phyloP scores from a whole-genome alignment of 148 eudicot genomes.

The Hydrangea macrophylla region DNA sequence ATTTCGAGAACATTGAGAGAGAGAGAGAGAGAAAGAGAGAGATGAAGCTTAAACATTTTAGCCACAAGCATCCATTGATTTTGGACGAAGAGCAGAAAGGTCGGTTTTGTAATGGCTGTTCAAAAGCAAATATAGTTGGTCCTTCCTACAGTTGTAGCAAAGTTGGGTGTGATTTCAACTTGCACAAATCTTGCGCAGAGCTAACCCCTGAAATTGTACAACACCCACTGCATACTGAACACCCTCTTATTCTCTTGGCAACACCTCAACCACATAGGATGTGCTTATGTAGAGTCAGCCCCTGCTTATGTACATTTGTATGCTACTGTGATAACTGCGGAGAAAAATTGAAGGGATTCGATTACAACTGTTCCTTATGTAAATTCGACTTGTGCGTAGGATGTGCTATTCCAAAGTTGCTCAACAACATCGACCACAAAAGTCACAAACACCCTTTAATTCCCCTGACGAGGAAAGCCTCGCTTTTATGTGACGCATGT shows the following conservation, averaged over 20 bases:
- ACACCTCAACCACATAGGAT: neutral
- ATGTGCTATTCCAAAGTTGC: no score
- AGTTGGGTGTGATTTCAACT: neutral
- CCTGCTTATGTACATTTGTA: neutral
- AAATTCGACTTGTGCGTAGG: neutral
- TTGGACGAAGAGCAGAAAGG: no score
- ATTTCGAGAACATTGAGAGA: no score
- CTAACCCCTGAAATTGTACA: neutral
- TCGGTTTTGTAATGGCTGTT: no score
- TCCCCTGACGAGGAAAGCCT: neutral
- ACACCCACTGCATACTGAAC: neutral
- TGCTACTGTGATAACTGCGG: no score
- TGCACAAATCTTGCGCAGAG: neutral
- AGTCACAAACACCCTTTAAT: neutral
- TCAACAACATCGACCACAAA: neutral
- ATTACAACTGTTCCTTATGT: neutral
- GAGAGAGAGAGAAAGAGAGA: no score
- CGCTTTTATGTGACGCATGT: neutral
- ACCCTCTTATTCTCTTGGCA: neutral
- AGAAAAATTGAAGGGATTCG: no score
- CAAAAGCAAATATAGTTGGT: no score
- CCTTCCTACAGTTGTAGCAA: neutral
- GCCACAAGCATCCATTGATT: no score
- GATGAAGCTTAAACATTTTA: no score
- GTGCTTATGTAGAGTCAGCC: neutral